These are phyloP conservation scores for Cyberlindnera nakhonratchasimensis DNA, from an alignment of 805 yeast genomes.

Conservation along the genomic window DNA sequence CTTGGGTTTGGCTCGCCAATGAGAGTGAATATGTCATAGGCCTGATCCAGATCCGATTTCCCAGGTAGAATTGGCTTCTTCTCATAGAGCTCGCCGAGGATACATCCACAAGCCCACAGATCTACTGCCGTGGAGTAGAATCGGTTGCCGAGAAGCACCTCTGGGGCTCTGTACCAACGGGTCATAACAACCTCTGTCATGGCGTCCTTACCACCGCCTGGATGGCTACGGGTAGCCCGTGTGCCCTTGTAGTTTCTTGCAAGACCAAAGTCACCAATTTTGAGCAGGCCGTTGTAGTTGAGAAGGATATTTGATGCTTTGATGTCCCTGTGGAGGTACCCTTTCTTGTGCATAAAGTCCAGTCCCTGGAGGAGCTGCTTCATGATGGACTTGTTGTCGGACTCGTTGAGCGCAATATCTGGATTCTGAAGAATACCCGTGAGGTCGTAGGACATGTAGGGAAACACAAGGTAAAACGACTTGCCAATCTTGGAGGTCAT, in stretches of 20 bases:
- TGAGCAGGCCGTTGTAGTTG: constrained; percentile 70
- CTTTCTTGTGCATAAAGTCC: constrained; percentile 66
- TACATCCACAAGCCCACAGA: constrained; percentile 97
- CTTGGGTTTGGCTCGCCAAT: constrained; percentile 70
- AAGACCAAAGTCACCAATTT: constrained; percentile 93
- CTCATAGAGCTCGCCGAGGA: constrained; percentile 85
- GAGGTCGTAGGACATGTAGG: constrained; percentile 89
- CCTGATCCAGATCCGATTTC: constrained; percentile 81
- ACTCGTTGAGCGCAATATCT: constrained; percentile 49
- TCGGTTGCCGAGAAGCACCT: constrained; percentile 79
- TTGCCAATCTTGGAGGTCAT: constrained; percentile 27
- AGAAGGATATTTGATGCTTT: constrained; percentile 94
- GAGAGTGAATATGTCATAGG: constrained; percentile 71
- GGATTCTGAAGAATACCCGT: constrained; percentile 88
- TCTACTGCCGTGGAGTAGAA: constrained; percentile 92
- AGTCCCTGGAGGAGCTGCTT: constrained; percentile 75
- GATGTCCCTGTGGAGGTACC: constrained; percentile 79
- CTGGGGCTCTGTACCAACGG: constrained; percentile 97
- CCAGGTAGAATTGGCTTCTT: constrained; percentile 85
- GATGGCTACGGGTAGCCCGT: constrained; percentile 46
- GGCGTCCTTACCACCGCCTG: constrained; percentile 42
- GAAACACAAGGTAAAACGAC: constrained; percentile 78
- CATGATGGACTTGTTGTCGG: constrained; percentile 82
- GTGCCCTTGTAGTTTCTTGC: constrained; percentile 72
- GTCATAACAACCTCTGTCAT: constrained; percentile 83